Evolutionary conservation across 2,329 filamentous ascomycete species (phyloP).

Genomic region (Elsinoe perseae): DNA sequence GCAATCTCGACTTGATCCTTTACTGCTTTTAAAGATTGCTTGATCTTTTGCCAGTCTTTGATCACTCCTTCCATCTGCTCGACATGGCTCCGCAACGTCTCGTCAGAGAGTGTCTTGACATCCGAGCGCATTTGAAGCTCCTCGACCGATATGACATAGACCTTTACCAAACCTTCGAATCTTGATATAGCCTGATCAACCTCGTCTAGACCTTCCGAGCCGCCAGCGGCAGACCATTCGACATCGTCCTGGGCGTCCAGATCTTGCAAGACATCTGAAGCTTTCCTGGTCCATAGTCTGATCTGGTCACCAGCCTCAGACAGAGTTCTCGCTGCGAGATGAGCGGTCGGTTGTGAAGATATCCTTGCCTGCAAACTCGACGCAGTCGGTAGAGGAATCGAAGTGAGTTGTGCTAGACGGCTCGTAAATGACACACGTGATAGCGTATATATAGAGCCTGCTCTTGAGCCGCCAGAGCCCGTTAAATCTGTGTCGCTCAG

Average conservation of each 20-base stretch:
- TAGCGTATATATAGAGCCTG: constrained; percentile 87
- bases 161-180: constrained; percentile 83
- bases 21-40: constrained; percentile 65
- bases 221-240: constrained; percentile 88
- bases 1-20: constrained; percentile 91
- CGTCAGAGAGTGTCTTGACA: constrained; percentile 60
- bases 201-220: constrained; percentile 66
- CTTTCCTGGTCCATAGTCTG: constrained; percentile 85
- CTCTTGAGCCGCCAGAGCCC: constrained; percentile 40
- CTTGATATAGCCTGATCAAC: constrained; percentile 64
- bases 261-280: constrained; percentile 77
- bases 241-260: constrained; percentile 94
- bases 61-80: constrained; percentile 84
- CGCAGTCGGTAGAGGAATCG: constrained; percentile 79
- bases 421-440: constrained; percentile 87
- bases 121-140: constrained; percentile 74
- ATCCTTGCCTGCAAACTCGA: constrained; percentile 76
- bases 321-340: constrained; percentile 73
- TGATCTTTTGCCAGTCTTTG: constrained; percentile 75
- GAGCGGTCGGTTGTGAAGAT: constrained; percentile 73
- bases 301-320: constrained; percentile 89
- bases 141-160: constrained; percentile 92
- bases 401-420: constrained; percentile 85
- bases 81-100: constrained; percentile 68
- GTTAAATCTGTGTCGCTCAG: constrained; percentile 4